These are phyloP conservation scores for Cladobotryum mycophilum DNA, from an alignment of 2,329 filamentous ascomycete species.

Conservation along the genomic window DNA sequence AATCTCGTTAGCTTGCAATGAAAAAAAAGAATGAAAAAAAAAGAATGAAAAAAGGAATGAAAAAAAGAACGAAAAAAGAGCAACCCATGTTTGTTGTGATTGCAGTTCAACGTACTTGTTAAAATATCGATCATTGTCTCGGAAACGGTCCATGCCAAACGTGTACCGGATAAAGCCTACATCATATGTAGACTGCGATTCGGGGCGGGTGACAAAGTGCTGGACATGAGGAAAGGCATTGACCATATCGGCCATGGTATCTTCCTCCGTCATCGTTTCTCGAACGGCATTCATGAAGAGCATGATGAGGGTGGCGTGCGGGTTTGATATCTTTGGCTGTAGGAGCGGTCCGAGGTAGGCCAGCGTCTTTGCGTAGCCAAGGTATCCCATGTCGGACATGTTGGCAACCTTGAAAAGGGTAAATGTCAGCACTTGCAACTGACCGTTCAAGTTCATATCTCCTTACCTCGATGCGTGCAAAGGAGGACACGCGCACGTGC, in stretches of 20 bases:
- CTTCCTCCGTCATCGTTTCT: not conserved
- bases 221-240: too few species aligned
- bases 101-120: too few species aligned
- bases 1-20: not conserved
- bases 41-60: too few species aligned
- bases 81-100: too few species aligned
- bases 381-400: not conserved
- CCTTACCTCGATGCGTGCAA: slow-evolving; percentile 2
- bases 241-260: not conserved
- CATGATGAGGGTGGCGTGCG: slow-evolving; percentile 5
- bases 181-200: too few species aligned
- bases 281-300: not conserved
- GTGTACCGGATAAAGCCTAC: too few species aligned
- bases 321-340: not conserved
- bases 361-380: not conserved
- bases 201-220: too few species aligned
- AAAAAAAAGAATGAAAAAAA: too few species aligned
- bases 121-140: too few species aligned
- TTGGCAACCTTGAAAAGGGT: slow-evolving; percentile 1
- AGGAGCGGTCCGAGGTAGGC: not conserved
- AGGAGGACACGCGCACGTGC: not conserved
- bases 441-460: not conserved
- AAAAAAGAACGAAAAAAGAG: too few species aligned
- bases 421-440: not conserved
- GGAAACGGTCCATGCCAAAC: too few species aligned